Base-by-base conservation (phyloP, 179 eudicot genomes). In the Spergularia azorica region DNA sequence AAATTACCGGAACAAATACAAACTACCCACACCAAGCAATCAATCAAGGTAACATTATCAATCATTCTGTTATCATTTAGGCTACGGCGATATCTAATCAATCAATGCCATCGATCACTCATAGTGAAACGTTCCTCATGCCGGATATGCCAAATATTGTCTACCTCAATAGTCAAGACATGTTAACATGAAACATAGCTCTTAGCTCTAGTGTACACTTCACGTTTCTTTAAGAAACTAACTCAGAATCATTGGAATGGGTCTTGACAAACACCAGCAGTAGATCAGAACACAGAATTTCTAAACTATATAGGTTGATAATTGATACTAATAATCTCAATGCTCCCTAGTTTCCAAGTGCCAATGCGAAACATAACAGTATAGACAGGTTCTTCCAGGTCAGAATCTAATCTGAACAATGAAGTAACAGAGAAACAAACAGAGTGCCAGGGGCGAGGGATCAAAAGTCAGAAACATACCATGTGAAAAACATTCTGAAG, bases 401-500 rank as follows among this genome's bases (percentile, higher is more conserved):
- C 3, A 59, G 7, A 17, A 21, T 58, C 38, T 12, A 26, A 15
- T n/a, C 41, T 61, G 39, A 71, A 21, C 4, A 71, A 54, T 32
- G 46, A 80, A 63, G 11, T 56, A 26, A 43, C n/a, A 61, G 57
- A 3, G 48, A 54, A 50, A 50, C 20, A 43, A 46, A 0, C 63
- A 59, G 56, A 38, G 4, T 57, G 13, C 36, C 54, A 55, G 48
- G 8, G n/a, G 60, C 39, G 52, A 57, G 78, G 48, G n/a, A 74
- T 41, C 51, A 73, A 61, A 15, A 55, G 54, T 51, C 18, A 58
- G 16, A 71, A 43, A 62, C 92, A 79, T 91, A 95, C 98, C 98
- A 87, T 64, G 67, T 83, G 90, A 69, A 89, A 81, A 85, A 91
- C 80, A 80, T 91, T 89, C 72, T 94, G 92, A 63, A 88, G 80